These are phyloP conservation scores for Telfairia occidentalis DNA, from an alignment of 331 rosid genomes.

Conservation along the genomic window DNA sequence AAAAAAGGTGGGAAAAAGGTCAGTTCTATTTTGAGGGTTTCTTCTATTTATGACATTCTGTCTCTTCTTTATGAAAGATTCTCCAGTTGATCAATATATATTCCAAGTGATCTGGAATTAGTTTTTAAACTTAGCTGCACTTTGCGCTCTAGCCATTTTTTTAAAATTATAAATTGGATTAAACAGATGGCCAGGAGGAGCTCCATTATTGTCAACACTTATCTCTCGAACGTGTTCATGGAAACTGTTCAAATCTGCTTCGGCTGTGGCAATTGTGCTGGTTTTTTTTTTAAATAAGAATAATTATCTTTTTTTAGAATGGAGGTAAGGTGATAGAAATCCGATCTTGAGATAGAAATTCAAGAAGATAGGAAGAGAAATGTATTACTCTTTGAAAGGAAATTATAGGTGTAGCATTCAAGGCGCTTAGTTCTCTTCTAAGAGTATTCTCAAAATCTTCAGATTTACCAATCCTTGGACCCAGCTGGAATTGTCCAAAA, in stretches of 20 bases:
- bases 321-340: neutral
- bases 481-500: neutral
- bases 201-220: neutral
- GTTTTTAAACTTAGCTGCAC: neutral
- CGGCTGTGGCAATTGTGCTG: neutral
- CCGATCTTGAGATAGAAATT: neutral
- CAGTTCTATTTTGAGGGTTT: slow-evolving; percentile 13
- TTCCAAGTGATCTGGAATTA: neutral
- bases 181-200: neutral
- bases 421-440: neutral
- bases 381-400: neutral
- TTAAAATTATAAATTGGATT: no score
- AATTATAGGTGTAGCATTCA: neutral
- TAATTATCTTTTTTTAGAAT: neutral
- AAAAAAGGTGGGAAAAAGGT: slow-evolving; percentile 60
- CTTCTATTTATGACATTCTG: neutral
- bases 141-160: neutral
- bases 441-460: neutral
- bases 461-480: neutral
- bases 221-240: neutral
- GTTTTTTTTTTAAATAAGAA: neutral
- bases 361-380: neutral
- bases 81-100: neutral
- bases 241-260: neutral
- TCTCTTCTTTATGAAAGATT: neutral